A percentile compares a stretch with the other conserved stretches of the same genome.
Evolutionary conservation across 164 flowering plant species (phyloP).

Genomic region (Vitis cinerea): DNA sequence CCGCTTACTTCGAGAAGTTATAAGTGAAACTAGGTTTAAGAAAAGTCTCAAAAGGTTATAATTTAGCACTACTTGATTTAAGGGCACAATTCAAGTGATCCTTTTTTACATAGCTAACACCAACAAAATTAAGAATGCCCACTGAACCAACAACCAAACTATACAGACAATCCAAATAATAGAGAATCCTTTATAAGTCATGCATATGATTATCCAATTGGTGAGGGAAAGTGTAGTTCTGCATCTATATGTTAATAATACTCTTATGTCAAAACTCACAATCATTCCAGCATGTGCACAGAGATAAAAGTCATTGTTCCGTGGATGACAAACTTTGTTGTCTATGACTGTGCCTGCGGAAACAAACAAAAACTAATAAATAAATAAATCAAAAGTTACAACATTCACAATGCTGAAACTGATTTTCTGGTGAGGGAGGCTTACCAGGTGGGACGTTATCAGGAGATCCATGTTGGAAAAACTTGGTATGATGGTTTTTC

Average conservation of each 20-base stretch:
- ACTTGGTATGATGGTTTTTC: conserved; percentile 85
- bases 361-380: background rate
- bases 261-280: conserved; percentile 46
- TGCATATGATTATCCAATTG: too few species aligned
- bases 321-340: conserved; percentile 71
- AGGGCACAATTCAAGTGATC: too few species aligned
- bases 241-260: background rate
- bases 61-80: too few species aligned
- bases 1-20: too few species aligned
- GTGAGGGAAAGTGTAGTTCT: too few species aligned
- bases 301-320: conserved; percentile 79
- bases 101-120: too few species aligned
- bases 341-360: conserved; percentile 79
- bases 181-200: too few species aligned
- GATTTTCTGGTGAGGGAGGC: background rate
- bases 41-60: too few species aligned
- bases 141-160: too few species aligned
- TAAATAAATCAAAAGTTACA: background rate
- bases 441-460: conserved; percentile 93
- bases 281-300: conserved; percentile 96
- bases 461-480: conserved; percentile 61
- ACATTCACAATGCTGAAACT: background rate
- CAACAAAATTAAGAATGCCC: too few species aligned
- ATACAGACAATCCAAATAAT: too few species aligned
- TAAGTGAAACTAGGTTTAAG: too few species aligned